Evolutionary conservation across 352 stramenopile species (phyloP).

Genomic region (Phytophthora boehmeriae): DNA sequence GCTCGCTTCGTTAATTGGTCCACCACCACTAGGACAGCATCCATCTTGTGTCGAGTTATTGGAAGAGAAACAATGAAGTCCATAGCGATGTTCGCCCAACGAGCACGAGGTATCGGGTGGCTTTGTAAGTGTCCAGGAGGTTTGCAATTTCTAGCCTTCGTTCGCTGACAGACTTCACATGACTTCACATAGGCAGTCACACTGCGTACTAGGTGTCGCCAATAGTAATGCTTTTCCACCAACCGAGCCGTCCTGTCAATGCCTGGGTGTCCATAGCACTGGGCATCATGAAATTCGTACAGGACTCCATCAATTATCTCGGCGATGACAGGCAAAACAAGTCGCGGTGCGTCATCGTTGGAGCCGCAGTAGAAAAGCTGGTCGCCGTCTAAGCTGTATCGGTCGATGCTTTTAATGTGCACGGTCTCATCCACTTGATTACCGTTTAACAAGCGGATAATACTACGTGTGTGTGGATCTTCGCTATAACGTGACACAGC

Average conservation of each 20-base stretch:
- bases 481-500: neutral
- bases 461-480: neutral
- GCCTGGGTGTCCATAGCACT: slow-evolving; percentile 7
- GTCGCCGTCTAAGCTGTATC: neutral
- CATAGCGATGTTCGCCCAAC: slow-evolving; percentile 12
- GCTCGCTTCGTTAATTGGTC: slow-evolving; percentile 15
- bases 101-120: neutral
- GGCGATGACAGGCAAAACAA: slow-evolving; percentile 2
- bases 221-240: slow-evolving; percentile 11
- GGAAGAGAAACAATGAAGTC: slow-evolving; percentile 1
- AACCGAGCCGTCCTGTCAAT: slow-evolving; percentile 10
- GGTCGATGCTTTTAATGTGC: neutral
- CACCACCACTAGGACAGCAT: slow-evolving; percentile 10
- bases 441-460: neutral
- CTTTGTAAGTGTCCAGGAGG: neutral
- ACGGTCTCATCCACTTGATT: neutral
- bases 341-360: neutral
- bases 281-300: slow-evolving; percentile 6
- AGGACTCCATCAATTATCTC: slow-evolving; percentile 4
- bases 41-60: neutral
- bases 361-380: slow-evolving; percentile 1
- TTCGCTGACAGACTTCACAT: slow-evolving; percentile 10
- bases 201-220: neutral
- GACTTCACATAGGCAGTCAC: neutral
- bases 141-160: slow-evolving; percentile 6